Base-by-base conservation (phyloP, 2,329 filamentous ascomycete genomes). In the Metarhizium sp. region DNA sequence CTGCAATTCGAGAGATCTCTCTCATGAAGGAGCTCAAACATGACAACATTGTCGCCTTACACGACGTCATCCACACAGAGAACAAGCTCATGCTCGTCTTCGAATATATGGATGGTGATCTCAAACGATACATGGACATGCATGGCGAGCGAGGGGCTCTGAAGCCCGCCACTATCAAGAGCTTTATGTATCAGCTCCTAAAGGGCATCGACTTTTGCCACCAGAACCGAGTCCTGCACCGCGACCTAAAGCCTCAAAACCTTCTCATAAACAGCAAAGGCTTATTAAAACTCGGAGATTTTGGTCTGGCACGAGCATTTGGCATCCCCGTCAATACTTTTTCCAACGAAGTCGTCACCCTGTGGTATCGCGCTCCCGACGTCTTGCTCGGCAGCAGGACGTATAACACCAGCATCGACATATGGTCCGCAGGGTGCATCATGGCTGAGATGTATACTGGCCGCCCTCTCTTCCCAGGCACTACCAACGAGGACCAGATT, bases 401-500 rank as follows among this genome's bases (percentile, higher is more conserved):
- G 25, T 99, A 99, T 76, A 99, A 96, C 74, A 99, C 94, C n/a
- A 95, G 90, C 73, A 97, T 99, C 70, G 94, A 99, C 67, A 97
- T 99, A 69, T 99, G 94, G 94, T 96, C 90, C 6, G 94, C 94
- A 6, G 94, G 94, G 55, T 99, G 94, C 72, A 99, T 99, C 77
- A 97, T 99, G 94, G 94, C 94, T 10, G 94, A 99, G 74, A 96
- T 99, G 91, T 97, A 95, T 72, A 96, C 92, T 0, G 94, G 94
- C 4, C 83, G 94, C 18, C 94, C 94, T 0, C 80, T 99, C 6
- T 99, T 99, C 75, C 94, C 94, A 0, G 94, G 94, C 57, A 99
- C 94, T 2, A 96, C 94, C 42, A 99, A 99, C 70, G 94, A 99
- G 71, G 94, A 99, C 68, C 94, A 99, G 71, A 85, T 97, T 52